Conservation (phyloP, 23 red algal genomes). For the Pyropia haitanensis region DNA sequence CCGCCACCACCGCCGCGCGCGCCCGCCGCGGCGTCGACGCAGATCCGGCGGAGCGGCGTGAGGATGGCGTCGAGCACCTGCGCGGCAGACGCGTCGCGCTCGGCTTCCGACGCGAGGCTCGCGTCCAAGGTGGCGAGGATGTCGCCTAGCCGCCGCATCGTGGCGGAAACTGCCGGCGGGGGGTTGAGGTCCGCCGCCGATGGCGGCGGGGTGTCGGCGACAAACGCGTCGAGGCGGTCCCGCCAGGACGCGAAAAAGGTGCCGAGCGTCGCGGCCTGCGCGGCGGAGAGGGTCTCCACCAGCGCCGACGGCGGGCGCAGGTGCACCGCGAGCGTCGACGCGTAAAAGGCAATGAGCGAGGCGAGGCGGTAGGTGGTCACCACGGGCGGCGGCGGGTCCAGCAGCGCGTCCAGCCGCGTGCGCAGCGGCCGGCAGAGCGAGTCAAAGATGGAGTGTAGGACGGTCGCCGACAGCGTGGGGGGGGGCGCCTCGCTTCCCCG, state of each 20-base stretch:
- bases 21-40: no score
- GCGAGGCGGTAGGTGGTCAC: constrained; percentile 66
- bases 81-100: constrained; percentile 36
- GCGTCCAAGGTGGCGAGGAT: constrained; percentile 80
- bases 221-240: constrained; percentile 54
- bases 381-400: constrained; percentile 52
- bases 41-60: constrained; percentile 52
- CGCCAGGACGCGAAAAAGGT: constrained; percentile 73
- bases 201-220: constrained; percentile 10
- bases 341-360: constrained; percentile 81
- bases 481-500: not conserved
- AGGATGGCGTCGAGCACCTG: constrained; percentile 73
- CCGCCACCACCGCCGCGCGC: no score
- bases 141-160: constrained; percentile 63
- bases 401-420: constrained; percentile 67
- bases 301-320: constrained; percentile 51
- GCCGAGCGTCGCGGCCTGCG: constrained; percentile 51
- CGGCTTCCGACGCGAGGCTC: constrained; percentile 56
- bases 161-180: constrained; percentile 57
- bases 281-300: constrained; percentile 67
- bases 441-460: constrained; percentile 73
- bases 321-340: constrained; percentile 34
- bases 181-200: constrained; percentile 57
- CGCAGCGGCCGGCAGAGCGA: constrained; percentile 85
- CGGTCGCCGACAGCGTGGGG: constrained; percentile 19